A percentile compares a stretch with the other conserved stretches of the same genome.
Evolutionary conservation across 2,329 filamentous ascomycete genomes (phyloP).

Genomic region (Colletotrichum trifolii): DNA sequence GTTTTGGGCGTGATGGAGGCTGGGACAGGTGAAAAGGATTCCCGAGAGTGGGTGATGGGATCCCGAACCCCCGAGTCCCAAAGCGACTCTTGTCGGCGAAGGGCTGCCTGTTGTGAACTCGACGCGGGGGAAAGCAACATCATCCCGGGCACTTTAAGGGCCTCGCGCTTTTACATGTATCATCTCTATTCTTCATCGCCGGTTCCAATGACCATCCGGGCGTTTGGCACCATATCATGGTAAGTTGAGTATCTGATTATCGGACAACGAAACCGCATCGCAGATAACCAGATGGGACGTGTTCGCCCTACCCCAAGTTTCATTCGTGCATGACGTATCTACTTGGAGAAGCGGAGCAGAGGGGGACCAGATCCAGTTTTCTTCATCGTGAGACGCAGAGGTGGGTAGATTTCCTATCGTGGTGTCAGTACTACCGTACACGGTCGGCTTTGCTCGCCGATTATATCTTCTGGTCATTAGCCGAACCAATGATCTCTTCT

Average conservation of each 20-base stretch:
- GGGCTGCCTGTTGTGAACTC: conserved; percentile 2
- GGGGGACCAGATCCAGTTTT: too few species aligned
- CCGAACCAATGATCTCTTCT: too few species aligned
- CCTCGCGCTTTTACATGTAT: background rate
- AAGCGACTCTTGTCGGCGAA: conserved; percentile 11
- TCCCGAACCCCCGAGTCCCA: conserved; percentile 26
- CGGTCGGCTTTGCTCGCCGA: too few species aligned
- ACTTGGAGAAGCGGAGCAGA: conserved; percentile 15
- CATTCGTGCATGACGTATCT: conserved; percentile 15
- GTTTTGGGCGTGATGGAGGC: background rate
- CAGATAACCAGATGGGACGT: background rate
- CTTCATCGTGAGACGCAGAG: too few species aligned
- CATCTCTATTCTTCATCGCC: background rate
- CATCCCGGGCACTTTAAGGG: background rate
- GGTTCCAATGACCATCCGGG: too few species aligned
- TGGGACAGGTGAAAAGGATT: background rate
- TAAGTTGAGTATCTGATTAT: background rate
- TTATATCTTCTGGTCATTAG: too few species aligned
- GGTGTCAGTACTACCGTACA: too few species aligned
- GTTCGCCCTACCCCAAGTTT: conserved; percentile 10
- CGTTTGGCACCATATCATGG: too few species aligned
- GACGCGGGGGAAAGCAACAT: conserved; percentile 11
- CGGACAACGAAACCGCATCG: background rate
- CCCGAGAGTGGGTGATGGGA: conserved; percentile 8
- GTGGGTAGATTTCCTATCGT: too few species aligned